A percentile compares a stretch with the other conserved stretches of the same genome.
Evolutionary conservation across 495 filamentous ascomycete species (phyloP).

Genomic region (Massariosphaeria phaeospora): DNA sequence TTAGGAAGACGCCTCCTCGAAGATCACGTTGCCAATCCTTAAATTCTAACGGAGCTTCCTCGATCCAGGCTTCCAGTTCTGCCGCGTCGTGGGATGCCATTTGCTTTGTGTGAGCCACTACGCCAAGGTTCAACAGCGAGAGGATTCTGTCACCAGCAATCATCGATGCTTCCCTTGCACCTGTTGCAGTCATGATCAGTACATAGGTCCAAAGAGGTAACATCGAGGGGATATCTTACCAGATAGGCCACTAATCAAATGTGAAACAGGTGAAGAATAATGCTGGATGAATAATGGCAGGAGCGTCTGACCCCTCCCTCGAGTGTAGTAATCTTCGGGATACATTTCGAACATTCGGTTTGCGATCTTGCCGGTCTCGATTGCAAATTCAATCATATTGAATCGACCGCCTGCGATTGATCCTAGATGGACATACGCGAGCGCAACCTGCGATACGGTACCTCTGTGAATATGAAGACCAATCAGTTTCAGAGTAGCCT

Average conservation of each 20-base stretch:
- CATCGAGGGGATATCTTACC: slow-evolving; percentile 23
- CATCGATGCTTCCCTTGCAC: slow-evolving; percentile 63
- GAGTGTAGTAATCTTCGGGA: slow-evolving; percentile 59
- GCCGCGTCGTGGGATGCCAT: slow-evolving; percentile 69
- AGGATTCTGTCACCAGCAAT: slow-evolving; percentile 70
- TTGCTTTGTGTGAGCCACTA: slow-evolving; percentile 64
- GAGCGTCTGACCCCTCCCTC: slow-evolving; percentile 65
- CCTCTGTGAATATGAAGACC: slow-evolving; percentile 61
- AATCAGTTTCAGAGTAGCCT: slow-evolving; percentile 66
- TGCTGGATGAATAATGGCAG: slow-evolving; percentile 72
- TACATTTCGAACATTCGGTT: slow-evolving; percentile 62
- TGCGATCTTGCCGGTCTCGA: slow-evolving; percentile 58
- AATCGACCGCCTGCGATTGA: slow-evolving; percentile 70
- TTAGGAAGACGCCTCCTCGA: slow-evolving; percentile 70
- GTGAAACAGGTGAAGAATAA: slow-evolving; percentile 57
- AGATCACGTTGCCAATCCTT: slow-evolving; percentile 68
- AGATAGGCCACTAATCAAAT: slow-evolving; percentile 59
- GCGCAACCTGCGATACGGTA: slow-evolving; percentile 66
- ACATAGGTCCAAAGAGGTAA: not conserved
- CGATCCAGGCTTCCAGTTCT: slow-evolving; percentile 69
- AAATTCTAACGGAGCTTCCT: slow-evolving; percentile 70
- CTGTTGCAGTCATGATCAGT: not conserved
- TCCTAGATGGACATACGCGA: slow-evolving; percentile 70
- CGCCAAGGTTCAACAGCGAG: slow-evolving; percentile 66
- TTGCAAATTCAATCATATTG: slow-evolving; percentile 63